Evolutionary conservation across 2,329 filamentous ascomycete species (phyloP), one percentile per base, ranked within the genome.

Genomic region (Fusarium siculi): DNA sequence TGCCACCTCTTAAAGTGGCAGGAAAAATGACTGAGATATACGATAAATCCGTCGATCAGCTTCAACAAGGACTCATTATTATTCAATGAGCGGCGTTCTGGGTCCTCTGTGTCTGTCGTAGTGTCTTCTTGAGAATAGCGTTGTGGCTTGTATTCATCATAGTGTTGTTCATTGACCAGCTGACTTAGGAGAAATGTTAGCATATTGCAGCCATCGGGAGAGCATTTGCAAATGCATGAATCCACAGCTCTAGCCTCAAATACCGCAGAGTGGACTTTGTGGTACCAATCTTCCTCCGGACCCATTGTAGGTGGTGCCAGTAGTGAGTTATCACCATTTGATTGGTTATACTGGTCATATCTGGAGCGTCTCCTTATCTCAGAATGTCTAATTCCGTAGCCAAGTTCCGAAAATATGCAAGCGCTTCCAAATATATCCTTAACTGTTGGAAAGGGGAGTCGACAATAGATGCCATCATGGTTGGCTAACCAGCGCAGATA

Each of bases 41-140:
- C 2, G 7, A n/a, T 16, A 1, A n/a, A 49, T 5, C 3, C 2
- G 1, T 0, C 12, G 3, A 30, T 8, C 4, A n/a, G 25, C 18
- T 47, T 1, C 4, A n/a, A 4, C 11, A 47, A 19, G 44, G 44
- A 9, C 10, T 11, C 30, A 30, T 9, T 30, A 30, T 30, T 11
- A 30, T 9, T 30, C 30, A 30, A 30, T 30, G 3, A 9, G 9
- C 30, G 10, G 30, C 9, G 9, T 30, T 30, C 30, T 36, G 34
- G 15, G 34, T 36, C 34, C 34, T 36, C 15, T 36, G 34, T 15
- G 8, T 6, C 8, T 36, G 34, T 36, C 34, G 16, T 36, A 16
- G 34, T 7, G 34, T 36, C 15, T 8, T 36, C 15, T 36, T 36
- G 34, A 9, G 34, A 16, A 36, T 36, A 16, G 34, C 2, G 2